Conservation (phyloP, 352 stramenopile species). For the Globisporangium heterothallicum region DNA sequence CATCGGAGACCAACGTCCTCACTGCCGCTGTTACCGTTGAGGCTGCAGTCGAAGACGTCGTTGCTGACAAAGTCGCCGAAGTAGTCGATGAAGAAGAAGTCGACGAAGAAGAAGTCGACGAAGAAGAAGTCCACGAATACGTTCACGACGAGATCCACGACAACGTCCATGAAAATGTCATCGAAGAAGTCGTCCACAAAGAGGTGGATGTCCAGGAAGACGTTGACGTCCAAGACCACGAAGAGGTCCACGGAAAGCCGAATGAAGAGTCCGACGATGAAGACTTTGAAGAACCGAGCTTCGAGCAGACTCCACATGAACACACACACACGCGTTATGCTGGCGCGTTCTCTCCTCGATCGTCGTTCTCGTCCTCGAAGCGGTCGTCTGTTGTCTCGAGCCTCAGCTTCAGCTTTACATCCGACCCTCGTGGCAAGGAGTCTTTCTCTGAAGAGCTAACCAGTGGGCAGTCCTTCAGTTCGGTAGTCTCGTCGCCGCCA, state of each 20-base stretch:
- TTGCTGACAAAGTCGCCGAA: not conserved
- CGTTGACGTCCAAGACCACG: not conserved
- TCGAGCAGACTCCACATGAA: not conserved
- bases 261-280: not conserved
- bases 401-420: conserved; percentile 19
- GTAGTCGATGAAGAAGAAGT: not conserved
- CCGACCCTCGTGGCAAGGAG: conserved; percentile 13
- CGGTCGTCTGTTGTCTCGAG: conserved; percentile 11
- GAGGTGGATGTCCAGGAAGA: conserved; percentile 11
- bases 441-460: conserved; percentile 9
- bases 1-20: conserved; percentile 19
- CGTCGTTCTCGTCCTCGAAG: conserved; percentile 3
- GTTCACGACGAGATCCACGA: conserved; percentile 1
- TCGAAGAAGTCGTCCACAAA: conserved; percentile 1
- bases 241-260: not conserved
- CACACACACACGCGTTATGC: not conserved
- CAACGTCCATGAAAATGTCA: not conserved
- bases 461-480: conserved; percentile 12
- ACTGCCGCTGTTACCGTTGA: conserved; percentile 15
- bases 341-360: conserved; percentile 11
- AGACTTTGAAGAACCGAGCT: not conserved
- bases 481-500: conserved; percentile 12
- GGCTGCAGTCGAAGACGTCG: not conserved
- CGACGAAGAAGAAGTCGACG: conserved; percentile 1
- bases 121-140: conserved; percentile 3